phyloP scores from a whole-genome alignment of 1,139 yeast species.

The Pichia sp. region DNA sequence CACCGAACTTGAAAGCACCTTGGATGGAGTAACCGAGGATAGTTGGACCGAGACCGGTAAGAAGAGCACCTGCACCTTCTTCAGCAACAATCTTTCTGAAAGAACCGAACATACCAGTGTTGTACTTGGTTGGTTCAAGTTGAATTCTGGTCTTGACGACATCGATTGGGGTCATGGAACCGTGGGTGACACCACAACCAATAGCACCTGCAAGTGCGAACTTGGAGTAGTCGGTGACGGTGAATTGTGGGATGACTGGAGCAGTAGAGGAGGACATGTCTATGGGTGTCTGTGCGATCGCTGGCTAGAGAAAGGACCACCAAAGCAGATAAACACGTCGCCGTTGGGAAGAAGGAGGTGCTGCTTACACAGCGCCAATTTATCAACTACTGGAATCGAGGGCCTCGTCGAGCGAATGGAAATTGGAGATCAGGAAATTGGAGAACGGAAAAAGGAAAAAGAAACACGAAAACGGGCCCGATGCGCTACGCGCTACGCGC shows the following conservation, averaged over 20 bases:
- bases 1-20: slow-evolving; percentile 90
- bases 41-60: slow-evolving; percentile 86
- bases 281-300: no score
- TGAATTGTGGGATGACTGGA: slow-evolving; percentile 43
- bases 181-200: slow-evolving; percentile 87
- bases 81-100: slow-evolving; percentile 57
- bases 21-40: slow-evolving; percentile 77
- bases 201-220: slow-evolving; percentile 85
- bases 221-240: slow-evolving; percentile 66
- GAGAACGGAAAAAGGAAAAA: no score
- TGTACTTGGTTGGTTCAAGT: slow-evolving; percentile 76
- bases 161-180: slow-evolving; percentile 85
- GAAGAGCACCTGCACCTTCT: slow-evolving; percentile 82
- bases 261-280: slow-evolving; percentile 16
- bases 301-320: no score
- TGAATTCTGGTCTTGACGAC: slow-evolving; percentile 80
- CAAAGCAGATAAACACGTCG: no score
- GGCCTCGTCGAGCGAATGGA: no score
- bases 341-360: no score
- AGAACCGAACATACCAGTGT: slow-evolving; percentile 77
- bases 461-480: no score
- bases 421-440: no score
- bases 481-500: no score
- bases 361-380: no score
- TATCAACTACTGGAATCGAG: no score